Evolutionary conservation across 1,284 basidiomycete species (phyloP), one percentile per base, ranked within the genome.

Genomic region (Apiotrichum veenhuisii): DNA sequence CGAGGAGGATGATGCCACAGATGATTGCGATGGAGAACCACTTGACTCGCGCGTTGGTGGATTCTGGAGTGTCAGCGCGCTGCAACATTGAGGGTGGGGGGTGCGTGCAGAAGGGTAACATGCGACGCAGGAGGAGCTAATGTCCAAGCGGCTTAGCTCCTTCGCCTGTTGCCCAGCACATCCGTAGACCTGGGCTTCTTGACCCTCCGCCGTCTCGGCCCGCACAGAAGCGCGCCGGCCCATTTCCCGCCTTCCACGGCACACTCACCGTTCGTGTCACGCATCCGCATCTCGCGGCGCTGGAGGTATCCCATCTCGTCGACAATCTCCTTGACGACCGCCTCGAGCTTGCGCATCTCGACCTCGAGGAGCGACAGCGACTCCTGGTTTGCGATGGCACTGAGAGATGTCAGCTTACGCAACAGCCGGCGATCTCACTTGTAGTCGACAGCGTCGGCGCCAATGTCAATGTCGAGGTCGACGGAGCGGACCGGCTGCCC

Each of bases 321-420:
- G 18, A 91, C 85, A 57, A 98, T 87, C 79, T 98, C 95, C 75
- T 91, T 91, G 34, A 93, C 89, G 7, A 97, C 79, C 1, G 89
- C 92, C 75, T 98, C 95, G 11, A 98, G 82, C 73, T 98, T 98
- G 37, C 94, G 84, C 91, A 98, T 96, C 77, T 98, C 95, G 0
- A 92, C 94, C 78, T 98, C 96, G 40, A 98, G 83, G 0, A 89
- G 89, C 2, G 92, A 97, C 0, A 98, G 82, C 0, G 91, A 94
- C 77, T 98, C 95, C 76, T 97, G 94, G 79, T 97, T 98, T 8
- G 96, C 95, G 73, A 98, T 98, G 22, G 95, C 95, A 71, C 91
- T 94, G 70, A 12, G 3, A 50, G 55, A 40, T 48, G 52, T 50
- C 20, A 52, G 18, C 4, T 22, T n/a, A n/a, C n/a, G 23, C 44